Evolutionary conservation across 2,329 filamentous ascomycete species (phyloP), one percentile per base, ranked within the genome.

Genomic region (Karstenula rhodostoma): DNA sequence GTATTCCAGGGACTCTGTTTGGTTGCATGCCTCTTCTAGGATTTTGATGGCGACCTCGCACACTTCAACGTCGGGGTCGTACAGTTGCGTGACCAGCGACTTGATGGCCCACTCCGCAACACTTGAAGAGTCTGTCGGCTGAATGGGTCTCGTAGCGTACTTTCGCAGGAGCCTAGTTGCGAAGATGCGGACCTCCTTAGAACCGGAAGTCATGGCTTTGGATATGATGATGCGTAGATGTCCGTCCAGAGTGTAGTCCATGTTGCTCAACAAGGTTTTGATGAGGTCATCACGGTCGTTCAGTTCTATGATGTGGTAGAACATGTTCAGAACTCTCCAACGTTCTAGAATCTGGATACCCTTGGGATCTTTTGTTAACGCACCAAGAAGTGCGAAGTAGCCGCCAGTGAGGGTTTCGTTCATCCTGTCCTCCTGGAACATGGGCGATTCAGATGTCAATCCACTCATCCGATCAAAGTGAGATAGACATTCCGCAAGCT

Each of bases 261-360:
- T 94, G 71, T 94, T 95, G 51, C 91, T 90, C 9, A 99, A 84
- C 33, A 99, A 85, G 10, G 94, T 85, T 74, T 94, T 93, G 74
- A 98, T 93, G 60, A 99, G 83, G 75, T 99, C 95, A 48, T 94
- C 93, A 2, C 95, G 90, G 77, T 95, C 91, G 69, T 91, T 93
- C 47, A 97, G 84, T 73, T 98, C 94, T 59, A 97, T 87, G 62
- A 99, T 97, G 78, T 98, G 95, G 75, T 99, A 99, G 84, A 98
- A 96, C 93, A 99, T 99, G 78, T 98, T 98, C 80, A 97, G 94
- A 85, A 99, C 96, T 69, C 93, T 92, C 94, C 95, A 98, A 69
- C 93, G 85, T 76, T 98, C 94, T 73, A 99, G 87, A 80, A 99
- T 94, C 62, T 90, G 88, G 25, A 98, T 84, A 0, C 95, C 95